Evolutionary conservation across 148 eudicot species (phyloP), one percentile per base, ranked within the genome.

Genomic region (Rhododendron ovatum): DNA sequence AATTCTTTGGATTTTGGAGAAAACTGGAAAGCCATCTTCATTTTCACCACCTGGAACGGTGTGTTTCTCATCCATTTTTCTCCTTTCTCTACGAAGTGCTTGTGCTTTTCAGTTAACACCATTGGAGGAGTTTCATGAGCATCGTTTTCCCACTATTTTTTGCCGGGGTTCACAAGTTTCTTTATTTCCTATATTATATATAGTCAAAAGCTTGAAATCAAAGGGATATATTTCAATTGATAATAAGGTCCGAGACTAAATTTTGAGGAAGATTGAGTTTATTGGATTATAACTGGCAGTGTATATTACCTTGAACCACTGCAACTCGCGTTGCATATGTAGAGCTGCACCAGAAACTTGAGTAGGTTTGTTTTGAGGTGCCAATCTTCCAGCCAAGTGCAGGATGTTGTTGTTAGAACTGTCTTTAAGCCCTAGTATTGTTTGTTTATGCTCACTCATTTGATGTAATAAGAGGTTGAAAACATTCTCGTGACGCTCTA

Each of bases 391-490:
- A 61, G 88, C 90, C 55, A 89, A 86, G 37, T 89, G 90, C 48
- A 89, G 79, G 9, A 89, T 84, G 45, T 47, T 86, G n/a, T n/a
- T n/a, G 7, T 30, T 33, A 30, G 3, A 14, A 0, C 3, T 20
- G 26, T 86, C 78, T 0, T 3, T 22, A 13, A 55, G 73, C 4
- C 45, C 20, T 3, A 65, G 41, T 1, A 86, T 28, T 28, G 85
- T 45, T 50, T 90, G 87, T 69, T 87, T 85, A 47, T 86, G 87
- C 67, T 85, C 89, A n/a, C 85, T 87, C 5, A 86, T 80, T 57
- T 90, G 87, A 78, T 84, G 80, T 69, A 90, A 78, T 1, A 88
- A 41, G 43, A 41, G 78, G 24, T 57, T 84, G 81, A 90, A 90
- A 7, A 90, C 83, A 63, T 78, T 50, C 48, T 84, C 90, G 47